Evolutionary conservation across 768 basidiomycete genomes (phyloP), one percentile per base, ranked within the genome.

Genomic region (Boletus bicolor): DNA sequence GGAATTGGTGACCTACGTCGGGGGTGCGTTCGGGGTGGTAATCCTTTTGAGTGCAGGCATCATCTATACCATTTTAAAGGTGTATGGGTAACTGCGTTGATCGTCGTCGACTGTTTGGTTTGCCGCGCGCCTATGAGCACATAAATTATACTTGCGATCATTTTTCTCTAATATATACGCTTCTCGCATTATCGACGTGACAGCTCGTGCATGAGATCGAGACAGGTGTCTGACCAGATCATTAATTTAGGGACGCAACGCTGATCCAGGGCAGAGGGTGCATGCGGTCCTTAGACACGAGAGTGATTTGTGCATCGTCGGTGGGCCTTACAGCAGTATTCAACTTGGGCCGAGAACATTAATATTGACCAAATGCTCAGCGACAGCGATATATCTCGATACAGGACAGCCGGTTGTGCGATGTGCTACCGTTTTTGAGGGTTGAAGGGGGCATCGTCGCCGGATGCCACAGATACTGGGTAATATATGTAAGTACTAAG

Each of bases 1-100:
- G 66, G 72, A 73, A 57, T 15, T 76, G 41, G 50, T 57, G n/a
- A 44, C 62, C 19, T 74, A 68, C 47, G 64, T 71, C 48, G 65
- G 53, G 7, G 66, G 68, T 26, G 66, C 62, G 15, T 55, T 74
- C 44, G 45, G 57, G 15, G 1, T 72, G 30, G 57, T 76, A 43
- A 48, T 73, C 28, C 39, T 61, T 5, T n/a, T 74, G 26, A 67
- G 60, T 21, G 53, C 52, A 3, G 61, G 61, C 36, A 42, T 66
- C 9, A 54, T 64, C 30, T 75, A 69, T 49, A 50, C 57, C 12
- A 11, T 70, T 21, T 2, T 72, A 15, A 67, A 62, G 51, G 32
- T 65, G 14, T 70, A 65, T 26, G 63, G 49, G 36, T 62, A 66
- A 56, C 7, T n/a, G 28, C 1, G 30, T 37, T 5, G 19, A 24